These are phyloP conservation scores for Coemansia sp. DNA, from an alignment of 192 early-diverging fungal species.

Conservation along the genomic window DNA sequence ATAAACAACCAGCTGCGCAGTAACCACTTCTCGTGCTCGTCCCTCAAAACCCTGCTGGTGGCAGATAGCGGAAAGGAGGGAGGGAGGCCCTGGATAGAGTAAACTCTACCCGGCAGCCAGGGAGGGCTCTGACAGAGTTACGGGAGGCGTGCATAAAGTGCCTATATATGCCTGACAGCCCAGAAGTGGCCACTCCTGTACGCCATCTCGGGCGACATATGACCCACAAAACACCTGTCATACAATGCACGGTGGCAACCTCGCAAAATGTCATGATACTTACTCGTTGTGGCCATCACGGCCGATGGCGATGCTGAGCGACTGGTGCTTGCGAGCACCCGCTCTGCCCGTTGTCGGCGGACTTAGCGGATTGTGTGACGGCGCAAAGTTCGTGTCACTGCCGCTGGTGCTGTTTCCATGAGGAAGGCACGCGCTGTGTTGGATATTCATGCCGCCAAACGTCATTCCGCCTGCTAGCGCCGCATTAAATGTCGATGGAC, in stretches of 20 bases:
- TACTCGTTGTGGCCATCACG: slow-evolving; percentile 38
- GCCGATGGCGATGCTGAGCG: slow-evolving; percentile 44
- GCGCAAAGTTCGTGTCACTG: slow-evolving; percentile 1
- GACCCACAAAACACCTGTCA: slow-evolving; percentile 1
- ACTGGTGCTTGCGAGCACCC: slow-evolving; percentile 36
- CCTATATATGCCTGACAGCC: slow-evolving; percentile 16
- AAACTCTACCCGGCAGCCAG: not conserved
- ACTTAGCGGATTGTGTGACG: slow-evolving; percentile 17
- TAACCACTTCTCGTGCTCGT: not conserved
- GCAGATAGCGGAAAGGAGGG: not conserved
- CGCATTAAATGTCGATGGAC: slow-evolving; percentile 14
- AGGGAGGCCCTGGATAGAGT: not conserved
- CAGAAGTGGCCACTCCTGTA: slow-evolving; percentile 7
- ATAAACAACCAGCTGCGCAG: not conserved
- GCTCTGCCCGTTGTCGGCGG: slow-evolving; percentile 15
- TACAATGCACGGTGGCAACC: not conserved
- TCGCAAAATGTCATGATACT: slow-evolving; percentile 11
- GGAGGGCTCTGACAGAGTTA: slow-evolving; percentile 12
- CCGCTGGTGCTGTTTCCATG: slow-evolving; percentile 2
- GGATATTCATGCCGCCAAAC: slow-evolving; percentile 18
- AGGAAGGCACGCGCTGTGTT: slow-evolving; percentile 1
- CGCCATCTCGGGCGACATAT: slow-evolving; percentile 19
- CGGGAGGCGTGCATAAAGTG: slow-evolving; percentile 43
- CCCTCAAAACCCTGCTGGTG: not conserved
- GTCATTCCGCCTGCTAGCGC: slow-evolving; percentile 15